Percentiles rank a stretch among this genome's conserved stretches.
These are phyloP conservation scores for Penicillium taxi DNA, from an alignment of 495 filamentous ascomycete genomes.

Conservation along the genomic window DNA sequence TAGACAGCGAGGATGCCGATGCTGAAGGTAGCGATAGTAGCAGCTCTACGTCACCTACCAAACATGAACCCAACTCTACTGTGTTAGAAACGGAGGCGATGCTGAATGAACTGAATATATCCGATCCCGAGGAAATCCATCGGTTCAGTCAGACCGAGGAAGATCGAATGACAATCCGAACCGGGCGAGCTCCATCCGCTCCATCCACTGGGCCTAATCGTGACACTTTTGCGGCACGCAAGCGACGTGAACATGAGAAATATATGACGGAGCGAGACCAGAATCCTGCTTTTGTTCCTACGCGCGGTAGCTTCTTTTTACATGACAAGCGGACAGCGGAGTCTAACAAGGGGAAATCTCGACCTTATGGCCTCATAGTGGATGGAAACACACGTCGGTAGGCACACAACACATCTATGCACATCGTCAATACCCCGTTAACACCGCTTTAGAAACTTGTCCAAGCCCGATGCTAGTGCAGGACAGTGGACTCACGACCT, in stretches of 20 bases:
- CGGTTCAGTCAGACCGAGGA: slow-evolving; percentile 57
- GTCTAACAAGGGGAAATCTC: slow-evolving; percentile 36
- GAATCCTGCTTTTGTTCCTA: slow-evolving; percentile 91
- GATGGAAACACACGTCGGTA: slow-evolving; percentile 42
- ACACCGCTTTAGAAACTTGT: slow-evolving; percentile 51
- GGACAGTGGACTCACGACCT: slow-evolving; percentile 90
- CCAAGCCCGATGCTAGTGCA: slow-evolving; percentile 68
- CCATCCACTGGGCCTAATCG: slow-evolving; percentile 32
- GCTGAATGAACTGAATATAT: slow-evolving; percentile 73
- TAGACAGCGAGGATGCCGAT: slow-evolving; percentile 65
- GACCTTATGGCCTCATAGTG: slow-evolving; percentile 40
- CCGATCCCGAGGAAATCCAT: slow-evolving; percentile 50
- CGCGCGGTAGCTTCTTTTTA: slow-evolving; percentile 91
- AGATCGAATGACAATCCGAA: slow-evolving; percentile 20
- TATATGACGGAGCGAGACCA: slow-evolving; percentile 78
- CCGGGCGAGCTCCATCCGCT: slow-evolving; percentile 31
- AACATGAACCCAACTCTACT: slow-evolving; percentile 24
- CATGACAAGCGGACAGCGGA: slow-evolving; percentile 83
- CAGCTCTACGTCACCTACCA: slow-evolving; percentile 22
- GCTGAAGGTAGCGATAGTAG: slow-evolving; percentile 69
- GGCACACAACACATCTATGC: background rate
- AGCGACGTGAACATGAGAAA: slow-evolving; percentile 82
- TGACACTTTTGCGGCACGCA: slow-evolving; percentile 53
- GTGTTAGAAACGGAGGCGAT: slow-evolving; percentile 76
- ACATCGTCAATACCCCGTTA: slow-evolving; percentile 10